Conservation (phyloP, 768 basidiomycete genomes). For the Hirschioporus abietinus region DNA sequence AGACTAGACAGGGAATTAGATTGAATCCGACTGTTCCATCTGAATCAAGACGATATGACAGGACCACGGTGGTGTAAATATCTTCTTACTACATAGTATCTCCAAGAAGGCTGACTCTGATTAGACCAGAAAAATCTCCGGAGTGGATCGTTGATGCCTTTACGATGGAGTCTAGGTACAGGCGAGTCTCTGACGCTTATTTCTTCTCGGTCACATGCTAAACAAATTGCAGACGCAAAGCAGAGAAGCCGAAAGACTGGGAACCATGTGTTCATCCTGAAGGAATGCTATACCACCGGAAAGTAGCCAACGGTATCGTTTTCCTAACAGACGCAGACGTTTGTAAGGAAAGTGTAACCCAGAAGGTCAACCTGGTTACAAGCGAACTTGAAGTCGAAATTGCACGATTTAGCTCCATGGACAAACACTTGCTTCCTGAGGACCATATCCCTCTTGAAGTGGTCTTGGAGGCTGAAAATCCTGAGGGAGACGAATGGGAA, state of each 20-base stretch:
- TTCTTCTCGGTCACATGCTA: neutral
- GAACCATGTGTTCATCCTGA: neutral
- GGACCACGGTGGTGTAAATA: neutral
- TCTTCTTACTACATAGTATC: neutral
- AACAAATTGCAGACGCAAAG: neutral
- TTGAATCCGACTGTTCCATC: neutral
- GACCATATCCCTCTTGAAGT: neutral
- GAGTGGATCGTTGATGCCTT: neutral
- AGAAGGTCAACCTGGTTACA: neutral
- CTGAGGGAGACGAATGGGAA: neutral
- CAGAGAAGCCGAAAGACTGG: neutral
- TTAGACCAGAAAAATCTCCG: neutral
- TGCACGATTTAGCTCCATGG: neutral
- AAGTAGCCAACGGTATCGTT: neutral
- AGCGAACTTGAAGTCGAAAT: neutral
- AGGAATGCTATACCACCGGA: neutral
- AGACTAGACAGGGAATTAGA: neutral
- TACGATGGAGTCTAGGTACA: neutral
- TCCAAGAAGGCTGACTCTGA: neutral
- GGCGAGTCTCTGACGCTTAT: neutral
- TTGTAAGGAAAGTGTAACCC: neutral
- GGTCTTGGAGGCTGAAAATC: neutral
- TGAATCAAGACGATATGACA: neutral
- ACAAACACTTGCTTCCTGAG: neutral
- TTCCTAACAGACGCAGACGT: neutral